phyloP scores from a whole-genome alignment of 345 rosid species.

The Eutrema japonicum region DNA sequence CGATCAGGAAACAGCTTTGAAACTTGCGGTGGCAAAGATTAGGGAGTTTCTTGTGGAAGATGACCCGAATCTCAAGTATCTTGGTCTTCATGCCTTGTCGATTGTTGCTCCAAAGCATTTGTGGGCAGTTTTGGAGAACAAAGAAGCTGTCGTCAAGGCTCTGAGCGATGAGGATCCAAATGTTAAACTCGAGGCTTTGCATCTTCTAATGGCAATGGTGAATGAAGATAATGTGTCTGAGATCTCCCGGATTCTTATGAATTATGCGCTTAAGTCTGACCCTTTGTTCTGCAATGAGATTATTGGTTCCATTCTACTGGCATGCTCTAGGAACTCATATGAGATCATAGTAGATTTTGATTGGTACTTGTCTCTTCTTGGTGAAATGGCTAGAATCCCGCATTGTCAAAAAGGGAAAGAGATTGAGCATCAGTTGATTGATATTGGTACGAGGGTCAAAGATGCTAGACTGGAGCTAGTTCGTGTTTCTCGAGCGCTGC shows the following conservation, averaged over 20 bases:
- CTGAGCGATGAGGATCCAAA: constrained; percentile 84
- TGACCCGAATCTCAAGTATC: constrained; percentile 92
- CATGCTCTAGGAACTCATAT: constrained; percentile 69
- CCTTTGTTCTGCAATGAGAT: constrained; percentile 86
- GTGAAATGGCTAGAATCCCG: constrained; percentile 85
- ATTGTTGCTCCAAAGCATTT: constrained; percentile 67
- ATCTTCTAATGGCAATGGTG: constrained; percentile 84
- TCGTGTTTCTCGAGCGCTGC: constrained; percentile 66
- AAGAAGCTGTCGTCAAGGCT: constrained; percentile 83
- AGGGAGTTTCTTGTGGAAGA: constrained; percentile 77
- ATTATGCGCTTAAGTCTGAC: constrained; percentile 87
- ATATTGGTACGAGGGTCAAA: constrained; percentile 84
- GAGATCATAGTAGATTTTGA: constrained; percentile 84
- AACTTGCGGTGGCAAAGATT: constrained; percentile 68
- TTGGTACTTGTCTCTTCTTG: constrained; percentile 89
- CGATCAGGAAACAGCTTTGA: constrained; percentile 88
- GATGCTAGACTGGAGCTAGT: constrained; percentile 89
- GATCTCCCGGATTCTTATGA: constrained; percentile 74
- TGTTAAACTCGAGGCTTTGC: constrained; percentile 78
- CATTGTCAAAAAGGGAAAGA: constrained; percentile 84
- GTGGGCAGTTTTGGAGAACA: constrained; percentile 89
- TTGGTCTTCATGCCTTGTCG: constrained; percentile 80
- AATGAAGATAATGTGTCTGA: constrained; percentile 80
- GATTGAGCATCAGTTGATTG: constrained; percentile 86
- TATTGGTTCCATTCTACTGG: constrained; percentile 73